Evolutionary conservation across 371 early-diverging fungal species (phyloP), one percentile per base, ranked within the genome.

Genomic region (Mucor saturninus): DNA sequence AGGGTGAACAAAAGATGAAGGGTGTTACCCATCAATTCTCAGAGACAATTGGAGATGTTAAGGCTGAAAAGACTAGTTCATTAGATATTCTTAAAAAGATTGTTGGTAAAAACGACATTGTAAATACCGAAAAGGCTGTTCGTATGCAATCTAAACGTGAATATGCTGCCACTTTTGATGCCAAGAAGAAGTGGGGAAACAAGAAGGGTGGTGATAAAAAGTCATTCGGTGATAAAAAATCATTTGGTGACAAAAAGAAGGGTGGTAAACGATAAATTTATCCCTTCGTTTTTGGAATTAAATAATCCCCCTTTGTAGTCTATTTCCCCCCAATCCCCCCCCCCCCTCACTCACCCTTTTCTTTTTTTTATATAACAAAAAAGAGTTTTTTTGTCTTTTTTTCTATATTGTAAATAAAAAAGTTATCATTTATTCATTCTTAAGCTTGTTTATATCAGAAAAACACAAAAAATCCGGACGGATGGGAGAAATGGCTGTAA

Each of bases 1-100:
- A 90, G 64, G 91, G 91, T 49, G 94, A 92, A 63, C 76, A 88
- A 40, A 95, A 95, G 83, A 70, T 86, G 71, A 91, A 89, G 84
- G 90, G 93, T 35, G 72, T 86, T 32, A 93, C 90, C 76, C 79
- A 91, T 60, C 89, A 92, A 83, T 90, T 88, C 64, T 82, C 75
- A 28, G 78, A 88, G 42, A 85, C 72, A 11, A 76, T 86, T 42
- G 74, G 74, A 26, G 85, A 84, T 68, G 56, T 74, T 2, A 83
- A 80, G 57, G 77, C 75, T 56, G 91, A 91, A 65, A 88, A 87
- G 84, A 81, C 79, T 29, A 75, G 76, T 38, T 80, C 78, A 52
- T 72, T 86, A 76, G 80, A 75, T 55, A 84, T 90, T 32, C 64
- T 89, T 55, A 83, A 84, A 68, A 84, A 77, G 62, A 82, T 89